Evolutionary conservation across 192 early-diverging fungal genomes (phyloP), one percentile per base, ranked within the genome.

Genomic region (Martensiomyces pterosporus): DNA sequence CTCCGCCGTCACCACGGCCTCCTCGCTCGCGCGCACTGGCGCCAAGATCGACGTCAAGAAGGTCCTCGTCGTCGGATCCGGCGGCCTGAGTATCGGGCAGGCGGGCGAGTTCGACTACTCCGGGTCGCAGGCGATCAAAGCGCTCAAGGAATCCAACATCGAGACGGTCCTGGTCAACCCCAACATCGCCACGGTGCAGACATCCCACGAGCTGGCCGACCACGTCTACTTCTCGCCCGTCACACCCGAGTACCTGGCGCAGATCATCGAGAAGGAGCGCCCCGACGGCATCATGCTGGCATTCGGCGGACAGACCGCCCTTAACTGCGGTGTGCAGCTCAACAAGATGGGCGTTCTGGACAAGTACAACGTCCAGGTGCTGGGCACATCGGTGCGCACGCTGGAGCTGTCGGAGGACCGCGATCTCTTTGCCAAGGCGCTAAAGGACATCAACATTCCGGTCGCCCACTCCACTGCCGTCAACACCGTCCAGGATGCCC

Each of bases 71-170:
- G 87, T 98, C 8, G 95, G 95, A n/a, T 87, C 84, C 4, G 95
- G 95, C 21, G 95, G 95, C 24, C 73, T 98, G 44, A 86, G 82
- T 42, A 98, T 98, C 52, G 95, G 95, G 13, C 95, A 98, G 69
- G 95, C 95, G 4, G 95, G 95, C 47, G 95, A 98, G 81, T 98
- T 98, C 64, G 95, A 98, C 56, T 98, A 98, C 77, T 98, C 95
- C 4, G 93, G 90, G 13, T 93, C 90, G 7, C 88, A 98, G 79
- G 95, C 95, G 17, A 98, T 98, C 79, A 98, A 98, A 71, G 95
- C 95, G 15, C 75, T 98, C 47, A 83, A 85, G 50, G 93, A 99
- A 64, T 88, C 90, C 24, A 82, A 81, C 16, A 83, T 99, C 47
- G 61, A 96, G 55, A 99, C 96, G 2, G 85, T 99, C 24, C 76